Evolutionary conservation across 2,329 filamentous ascomycete species (phyloP).

Genomic region (Huntiella decipiens): DNA sequence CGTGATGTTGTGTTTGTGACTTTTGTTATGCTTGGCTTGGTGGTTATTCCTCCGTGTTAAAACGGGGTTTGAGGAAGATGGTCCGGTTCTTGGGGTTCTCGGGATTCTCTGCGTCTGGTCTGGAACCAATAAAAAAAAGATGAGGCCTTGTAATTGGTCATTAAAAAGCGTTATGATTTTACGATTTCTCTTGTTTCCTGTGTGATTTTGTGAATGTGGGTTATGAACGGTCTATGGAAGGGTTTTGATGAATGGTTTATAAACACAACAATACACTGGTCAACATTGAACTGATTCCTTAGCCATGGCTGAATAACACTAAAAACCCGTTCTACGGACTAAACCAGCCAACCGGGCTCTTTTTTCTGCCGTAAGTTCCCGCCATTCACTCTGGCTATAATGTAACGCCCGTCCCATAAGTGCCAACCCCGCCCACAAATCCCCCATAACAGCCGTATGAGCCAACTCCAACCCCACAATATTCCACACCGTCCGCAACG

Average conservation of each 20-base stretch:
- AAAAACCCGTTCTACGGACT: background rate
- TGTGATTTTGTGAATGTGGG: background rate
- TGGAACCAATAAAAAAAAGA: conserved; percentile 4
- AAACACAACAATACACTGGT: background rate
- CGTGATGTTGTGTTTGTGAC: background rate
- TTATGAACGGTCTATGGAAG: background rate
- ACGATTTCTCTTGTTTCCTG: background rate
- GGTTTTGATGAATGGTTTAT: background rate
- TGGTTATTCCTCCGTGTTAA: background rate
- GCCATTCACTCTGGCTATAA: conserved; percentile 9
- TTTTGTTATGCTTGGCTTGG: background rate
- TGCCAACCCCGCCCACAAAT: conserved; percentile 6
- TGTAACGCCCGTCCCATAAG: conserved; percentile 7
- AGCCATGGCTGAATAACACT: background rate
- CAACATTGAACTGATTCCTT: too few relatives aligned
- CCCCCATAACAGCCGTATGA: conserved; percentile 7
- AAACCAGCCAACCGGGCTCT: background rate
- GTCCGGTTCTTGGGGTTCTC: background rate
- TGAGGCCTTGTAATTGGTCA: background rate
- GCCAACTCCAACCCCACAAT: conserved; percentile 21
- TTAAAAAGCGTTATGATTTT: conserved; percentile 1
- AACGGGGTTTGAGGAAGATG: background rate
- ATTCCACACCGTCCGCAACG: conserved; percentile 13
- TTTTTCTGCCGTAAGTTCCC: conserved; percentile 1
- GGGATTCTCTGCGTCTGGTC: background rate